A percentile compares a stretch with the other conserved stretches of the same genome.
These are phyloP conservation scores for Penicillium parvum DNA, from an alignment of 495 filamentous ascomycete genomes.

Conservation along the genomic window DNA sequence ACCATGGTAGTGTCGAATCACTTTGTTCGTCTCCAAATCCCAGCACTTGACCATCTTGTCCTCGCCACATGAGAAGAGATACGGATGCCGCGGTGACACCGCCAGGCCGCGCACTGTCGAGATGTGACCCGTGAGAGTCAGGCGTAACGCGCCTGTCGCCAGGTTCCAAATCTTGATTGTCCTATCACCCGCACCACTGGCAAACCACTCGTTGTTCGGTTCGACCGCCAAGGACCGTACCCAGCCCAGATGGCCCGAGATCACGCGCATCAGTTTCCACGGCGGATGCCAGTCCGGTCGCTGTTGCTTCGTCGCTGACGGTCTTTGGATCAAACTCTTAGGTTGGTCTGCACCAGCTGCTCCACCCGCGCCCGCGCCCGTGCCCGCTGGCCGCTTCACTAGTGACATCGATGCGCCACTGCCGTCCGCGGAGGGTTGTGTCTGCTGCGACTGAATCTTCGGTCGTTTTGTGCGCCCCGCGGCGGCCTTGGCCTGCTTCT, in stretches of 20 bases:
- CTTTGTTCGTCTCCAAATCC: conserved; percentile 98
- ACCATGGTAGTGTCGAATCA: conserved; percentile 97
- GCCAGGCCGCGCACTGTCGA: conserved; percentile 92
- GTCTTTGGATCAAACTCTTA: conserved; percentile 60
- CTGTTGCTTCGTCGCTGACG: conserved; percentile 64
- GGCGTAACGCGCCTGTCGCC: conserved; percentile 70
- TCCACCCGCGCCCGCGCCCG: conserved; percentile 26
- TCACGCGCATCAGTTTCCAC: conserved; percentile 98
- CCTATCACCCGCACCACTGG: conserved; percentile 88
- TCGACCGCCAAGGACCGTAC: conserved; percentile 88
- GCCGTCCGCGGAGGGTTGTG: conserved; percentile 22
- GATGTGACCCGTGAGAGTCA: conserved; percentile 96
- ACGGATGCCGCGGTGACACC: conserved; percentile 90
- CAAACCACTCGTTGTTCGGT: conserved; percentile 97
- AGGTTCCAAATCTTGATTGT: conserved; percentile 99
- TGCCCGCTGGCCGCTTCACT: conserved; percentile 35
- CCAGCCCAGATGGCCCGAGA: conserved; percentile 96
- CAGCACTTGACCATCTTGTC: conserved; percentile 99
- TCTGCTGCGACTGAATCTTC: conserved; percentile 32
- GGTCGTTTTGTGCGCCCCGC: conserved; percentile 55
- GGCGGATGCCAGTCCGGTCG: conserved; percentile 93
- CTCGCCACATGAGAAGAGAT: conserved; percentile 95
- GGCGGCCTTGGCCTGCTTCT: conserved; percentile 70
- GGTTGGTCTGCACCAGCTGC: conserved; percentile 36
- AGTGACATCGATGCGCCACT: conserved; percentile 43